phyloP scores from a whole-genome alignment of 179 eudicot genomes.

The Dionaea muscipula region DNA sequence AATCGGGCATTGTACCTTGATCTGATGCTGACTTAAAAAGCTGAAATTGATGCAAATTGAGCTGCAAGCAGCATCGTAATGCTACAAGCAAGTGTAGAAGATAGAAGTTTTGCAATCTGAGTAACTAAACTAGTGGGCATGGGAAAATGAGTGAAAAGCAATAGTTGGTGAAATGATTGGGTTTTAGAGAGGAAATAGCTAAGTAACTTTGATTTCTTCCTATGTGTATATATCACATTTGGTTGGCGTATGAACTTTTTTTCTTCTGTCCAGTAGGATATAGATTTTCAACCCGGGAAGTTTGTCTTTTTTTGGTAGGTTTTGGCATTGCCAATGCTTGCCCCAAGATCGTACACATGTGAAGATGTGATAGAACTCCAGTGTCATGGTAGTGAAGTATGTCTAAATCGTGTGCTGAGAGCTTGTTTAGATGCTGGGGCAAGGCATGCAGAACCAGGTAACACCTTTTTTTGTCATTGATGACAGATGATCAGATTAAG shows the following conservation, averaged over 20 bases:
- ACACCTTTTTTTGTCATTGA: slow-evolving; percentile 1
- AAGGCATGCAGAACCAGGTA: slow-evolving; percentile 94
- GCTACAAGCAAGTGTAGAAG: too few species aligned
- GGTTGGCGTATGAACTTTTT: too few species aligned
- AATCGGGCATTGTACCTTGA: not conserved
- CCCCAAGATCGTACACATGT: slow-evolving; percentile 92
- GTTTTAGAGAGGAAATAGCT: too few species aligned
- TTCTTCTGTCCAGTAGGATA: not conserved
- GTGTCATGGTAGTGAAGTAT: slow-evolving; percentile 96
- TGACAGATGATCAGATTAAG: not conserved
- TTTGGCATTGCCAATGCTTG: slow-evolving; percentile 78
- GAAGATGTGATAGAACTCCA: slow-evolving; percentile 97
- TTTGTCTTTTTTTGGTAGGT: slow-evolving; percentile 33
- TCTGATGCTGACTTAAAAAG: not conserved
- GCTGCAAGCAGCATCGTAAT: too few species aligned
- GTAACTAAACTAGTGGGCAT: too few species aligned
- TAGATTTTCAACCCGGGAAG: not conserved
- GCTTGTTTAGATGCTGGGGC: slow-evolving; percentile 94
- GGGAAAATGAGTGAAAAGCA: too few species aligned
- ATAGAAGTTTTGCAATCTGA: too few species aligned
- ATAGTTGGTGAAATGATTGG: too few species aligned
- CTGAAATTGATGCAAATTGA: not conserved
- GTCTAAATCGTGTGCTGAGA: slow-evolving; percentile 77
- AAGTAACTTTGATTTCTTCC: too few species aligned
- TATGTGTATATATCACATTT: too few species aligned